Base-by-base conservation (phyloP, 345 rosid genomes). In the Populus pruinosa region DNA sequence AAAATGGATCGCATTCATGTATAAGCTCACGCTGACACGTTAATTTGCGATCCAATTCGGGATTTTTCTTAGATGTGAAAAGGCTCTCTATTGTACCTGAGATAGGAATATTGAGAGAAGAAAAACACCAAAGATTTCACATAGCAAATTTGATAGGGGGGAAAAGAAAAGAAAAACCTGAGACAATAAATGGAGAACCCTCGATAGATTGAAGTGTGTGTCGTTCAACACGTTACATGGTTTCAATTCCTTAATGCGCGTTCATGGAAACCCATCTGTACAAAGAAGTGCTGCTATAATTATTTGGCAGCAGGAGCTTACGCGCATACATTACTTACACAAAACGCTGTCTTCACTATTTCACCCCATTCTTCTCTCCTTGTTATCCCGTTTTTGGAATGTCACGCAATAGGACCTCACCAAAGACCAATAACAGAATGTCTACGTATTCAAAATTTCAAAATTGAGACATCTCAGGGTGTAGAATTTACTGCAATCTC, bases 401-500 rank as follows among this genome's bases (percentile, higher is more conserved):
- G 70, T 29, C 69, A 75, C 71, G 73, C 71, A 76, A 25, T 64
- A 38, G 64, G 25, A 69, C 76, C 68, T 35, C 67, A 41, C 76
- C 33, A 25, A 38, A 56, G 62, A 69, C 70, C 65, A 73, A 61
- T 68, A 67, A 76, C 76, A 70, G 67, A 82, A 71, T 35, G 63
- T 63, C 76, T 62, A 67, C 62, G 66, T 84, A 83, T 87, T 83
- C 89, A 86, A 89, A 85, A 64, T 83, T 83, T 82, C 56, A 18
- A 75, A 75, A 41, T 29, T 16, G 77, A 76, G 39, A 77, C 49
- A 39, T 80, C 74, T 89, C 87, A 88, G 72, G 93, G 91, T 71
- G 88, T 87, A 74, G 85, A 83, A 85, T 88, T 89, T 88, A 90
- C 96, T 63, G 83, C 81, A 49, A 89, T 89, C 76, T 87, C 87